Base-by-base conservation (phyloP, 352 stramenopile species). In the Phytophthora kernoviae region DNA sequence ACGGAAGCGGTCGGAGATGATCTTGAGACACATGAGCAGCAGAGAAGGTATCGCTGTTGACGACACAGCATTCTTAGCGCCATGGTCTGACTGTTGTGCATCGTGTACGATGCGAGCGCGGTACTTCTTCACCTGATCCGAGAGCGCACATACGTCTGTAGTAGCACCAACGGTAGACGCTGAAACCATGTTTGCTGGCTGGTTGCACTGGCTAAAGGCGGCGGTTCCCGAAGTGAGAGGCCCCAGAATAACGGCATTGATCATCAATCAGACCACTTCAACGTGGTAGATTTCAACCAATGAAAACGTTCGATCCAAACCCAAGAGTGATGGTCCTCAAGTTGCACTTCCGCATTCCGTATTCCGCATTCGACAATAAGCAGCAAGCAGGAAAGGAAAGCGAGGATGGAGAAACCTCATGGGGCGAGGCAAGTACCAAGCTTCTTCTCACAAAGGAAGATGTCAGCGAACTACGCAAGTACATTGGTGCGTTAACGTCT, bases 101-200 rank as follows among this genome's bases (percentile, higher is more conserved):
- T 68, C 70, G 8, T 73, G 62, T 9, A 93, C 75, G 12, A 81
- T 58, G 8, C 84, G 82, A 21, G 84, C 58, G n/a, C 81, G 81
- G 40, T 93, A 91, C 52, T 90, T 95, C 58, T 88, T 89, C 14
- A 93, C 81, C 41, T 95, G 80, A 58, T 93, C 86, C 10, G 84
- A 88, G 11, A 91, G 75, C 33, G 85, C 84, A 34, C 81, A 86
- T 22, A 90, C 76, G 11, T 77, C 63, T 2, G 84, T 93, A 7
- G 73, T 88, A 17, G 75, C 68, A 18, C 81, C 82, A 20, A 95
- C 82, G 2, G 73, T 90, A 32, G 75, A 80, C 27, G 59, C 60
- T 1, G 77, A 86, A 15, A 88, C 66, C 77, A 90, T 93, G 3
- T 43, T 43, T n/a, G n/a, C n/a, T n/a, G n/a, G n/a, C n/a, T n/a